Percentiles rank a stretch among this genome's conserved stretches.
Evolutionary conservation across 495 filamentous ascomycete genomes (phyloP).

Genomic region (Terfezia boudieri): DNA sequence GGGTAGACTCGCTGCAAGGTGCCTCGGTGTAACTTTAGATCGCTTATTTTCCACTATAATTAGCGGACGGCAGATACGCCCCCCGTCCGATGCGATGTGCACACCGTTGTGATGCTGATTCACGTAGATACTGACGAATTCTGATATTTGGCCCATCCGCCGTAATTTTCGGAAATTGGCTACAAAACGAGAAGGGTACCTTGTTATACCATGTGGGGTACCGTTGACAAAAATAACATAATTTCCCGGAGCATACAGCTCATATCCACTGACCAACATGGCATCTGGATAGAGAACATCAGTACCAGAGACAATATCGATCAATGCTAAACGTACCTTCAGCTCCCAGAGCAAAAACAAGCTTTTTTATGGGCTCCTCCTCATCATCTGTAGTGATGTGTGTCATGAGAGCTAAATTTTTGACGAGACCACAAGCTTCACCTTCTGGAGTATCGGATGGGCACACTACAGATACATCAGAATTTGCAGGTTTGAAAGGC

Average conservation of each 20-base stretch:
- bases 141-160: slow-evolving; percentile 69
- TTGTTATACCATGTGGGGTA: slow-evolving; percentile 65
- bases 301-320: neutral
- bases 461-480: slow-evolving; percentile 29
- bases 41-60: slow-evolving; percentile 78
- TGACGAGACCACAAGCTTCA: slow-evolving; percentile 91
- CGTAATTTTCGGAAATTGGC: slow-evolving; percentile 61
- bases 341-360: slow-evolving; percentile 56
- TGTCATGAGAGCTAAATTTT: slow-evolving; percentile 97
- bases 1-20: slow-evolving; percentile 31
- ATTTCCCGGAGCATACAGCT: slow-evolving; percentile 59
- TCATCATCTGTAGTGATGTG: slow-evolving; percentile 94
- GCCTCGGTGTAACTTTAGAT: slow-evolving; percentile 49
- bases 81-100: slow-evolving; percentile 91
- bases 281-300: slow-evolving; percentile 3
- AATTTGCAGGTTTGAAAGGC: neutral
- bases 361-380: slow-evolving; percentile 60
- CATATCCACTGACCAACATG: slow-evolving; percentile 38
- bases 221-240: slow-evolving; percentile 92
- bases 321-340: slow-evolving; percentile 24
- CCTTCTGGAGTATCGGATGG: slow-evolving; percentile 94
- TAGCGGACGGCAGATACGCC: slow-evolving; percentile 79
- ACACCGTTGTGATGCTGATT: slow-evolving; percentile 79
- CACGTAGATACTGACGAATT: slow-evolving; percentile 87
- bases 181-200: slow-evolving; percentile 63